These are phyloP conservation scores for Chamaecyparis obtusa DNA, from an alignment of 75 land plant genomes.

Conservation along the genomic window DNA sequence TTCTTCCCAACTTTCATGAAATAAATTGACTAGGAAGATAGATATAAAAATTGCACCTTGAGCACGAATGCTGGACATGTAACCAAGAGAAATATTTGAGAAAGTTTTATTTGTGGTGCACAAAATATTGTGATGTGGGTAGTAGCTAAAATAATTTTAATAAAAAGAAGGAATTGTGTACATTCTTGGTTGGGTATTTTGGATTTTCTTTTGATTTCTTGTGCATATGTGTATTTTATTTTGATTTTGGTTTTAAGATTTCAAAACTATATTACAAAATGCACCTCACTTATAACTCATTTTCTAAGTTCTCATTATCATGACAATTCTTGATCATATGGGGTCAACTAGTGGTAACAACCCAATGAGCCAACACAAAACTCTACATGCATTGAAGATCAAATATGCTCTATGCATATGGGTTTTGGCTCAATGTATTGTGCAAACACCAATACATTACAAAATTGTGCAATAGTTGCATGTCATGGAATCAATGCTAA, in stretches of 20 bases:
- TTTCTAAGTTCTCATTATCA: neutral
- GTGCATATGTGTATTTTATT: neutral
- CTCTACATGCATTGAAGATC: neutral
- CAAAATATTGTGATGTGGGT: neutral
- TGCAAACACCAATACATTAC: neutral
- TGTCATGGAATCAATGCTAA: neutral
- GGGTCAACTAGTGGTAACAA: neutral
- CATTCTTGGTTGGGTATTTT: neutral
- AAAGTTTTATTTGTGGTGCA: neutral
- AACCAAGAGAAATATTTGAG: neutral
- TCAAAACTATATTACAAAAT: neutral
- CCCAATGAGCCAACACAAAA: neutral
- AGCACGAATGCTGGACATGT: too few relatives aligned
- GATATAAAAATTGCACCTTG: too few relatives aligned
- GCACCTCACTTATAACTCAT: neutral
- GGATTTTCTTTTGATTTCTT: neutral
- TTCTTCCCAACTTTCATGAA: neutral
- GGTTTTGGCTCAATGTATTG: neutral
- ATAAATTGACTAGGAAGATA: neutral
- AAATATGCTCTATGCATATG: neutral
- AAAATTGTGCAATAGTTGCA: neutral
- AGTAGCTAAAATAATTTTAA: neutral
- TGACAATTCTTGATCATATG: neutral
- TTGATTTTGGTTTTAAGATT: neutral
- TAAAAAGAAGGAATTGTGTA: constrained; percentile 1